A percentile compares a stretch with the other conserved stretches of the same genome.
These are phyloP conservation scores for Xylariaceae sp. DNA, from an alignment of 2,329 filamentous ascomycete genomes.

Conservation along the genomic window DNA sequence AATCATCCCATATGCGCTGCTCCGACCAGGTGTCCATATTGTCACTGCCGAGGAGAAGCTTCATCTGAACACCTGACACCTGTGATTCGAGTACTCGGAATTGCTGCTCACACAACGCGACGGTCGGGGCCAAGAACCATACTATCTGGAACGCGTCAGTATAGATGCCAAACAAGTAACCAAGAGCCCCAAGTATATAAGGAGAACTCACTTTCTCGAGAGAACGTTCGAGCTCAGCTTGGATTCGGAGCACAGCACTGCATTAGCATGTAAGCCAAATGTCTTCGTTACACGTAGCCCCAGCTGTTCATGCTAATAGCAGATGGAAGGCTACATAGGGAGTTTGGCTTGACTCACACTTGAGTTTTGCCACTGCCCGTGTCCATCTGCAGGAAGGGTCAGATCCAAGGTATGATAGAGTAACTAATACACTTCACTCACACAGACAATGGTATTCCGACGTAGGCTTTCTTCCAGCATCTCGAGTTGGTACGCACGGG, in stretches of 20 bases:
- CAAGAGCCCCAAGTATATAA: not conserved
- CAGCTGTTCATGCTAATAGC: too few relatives aligned
- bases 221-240: constrained; percentile 55
- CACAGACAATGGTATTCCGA: constrained; percentile 67
- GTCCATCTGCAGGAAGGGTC: constrained; percentile 54
- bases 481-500: constrained; percentile 67
- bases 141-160: constrained; percentile 40
- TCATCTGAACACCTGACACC: constrained; percentile 54
- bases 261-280: not conserved
- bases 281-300: too few relatives aligned
- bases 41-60: constrained; percentile 63
- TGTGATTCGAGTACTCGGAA: constrained; percentile 54
- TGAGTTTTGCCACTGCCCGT: constrained; percentile 77
- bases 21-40: constrained; percentile 70
- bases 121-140: constrained; percentile 72
- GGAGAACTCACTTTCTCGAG: constrained; percentile 46
- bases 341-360: constrained; percentile 48
- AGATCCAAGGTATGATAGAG: too few relatives aligned
- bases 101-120: constrained; percentile 65
- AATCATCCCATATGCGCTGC: constrained; percentile 60
- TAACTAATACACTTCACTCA: too few relatives aligned
- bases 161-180: constrained; percentile 10
- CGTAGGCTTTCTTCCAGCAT: constrained; percentile 69
- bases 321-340: too few relatives aligned
- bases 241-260: constrained; percentile 66